Evolutionary conservation across 2,329 filamentous ascomycete genomes (phyloP), one percentile per base, ranked within the genome.

Genomic region (Microdochium paspali): DNA sequence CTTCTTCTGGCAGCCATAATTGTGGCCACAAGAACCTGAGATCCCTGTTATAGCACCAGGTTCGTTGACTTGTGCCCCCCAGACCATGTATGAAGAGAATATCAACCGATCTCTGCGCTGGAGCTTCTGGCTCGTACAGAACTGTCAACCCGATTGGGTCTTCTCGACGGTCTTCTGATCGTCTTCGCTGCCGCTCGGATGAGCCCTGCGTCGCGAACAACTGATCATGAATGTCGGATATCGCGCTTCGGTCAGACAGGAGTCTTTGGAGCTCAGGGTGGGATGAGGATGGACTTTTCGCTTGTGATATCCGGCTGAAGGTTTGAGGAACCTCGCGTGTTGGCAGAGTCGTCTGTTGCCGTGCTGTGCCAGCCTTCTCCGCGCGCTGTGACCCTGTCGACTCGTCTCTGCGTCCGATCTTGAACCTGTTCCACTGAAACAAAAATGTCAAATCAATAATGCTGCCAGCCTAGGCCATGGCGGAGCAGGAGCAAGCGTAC

Each of bases 81-180:
- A 61, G 56, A 4, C 58, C 57, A 45, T 60, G 58, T 4, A 61
- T 48, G 47, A 61, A 60, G 2, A 59, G 42, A 3, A 61, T 54
- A 44, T 61, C 55, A 3, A 53, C 52, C 1, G 50, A 46, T 2
- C 51, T 50, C 28, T 50, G 35, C 20, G 30, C 42, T 6, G 49
- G 49, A 4, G 48, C 28, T 30, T 30, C 28, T 9, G 28, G 28
- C 28, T 30, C 30, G 21, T 56, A 45, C 7, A 56, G 21, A 9
- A 54, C 53, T 7, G 26, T 42, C 7, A 56, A 47, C 7, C 51
- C 53, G 2, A 54, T 46, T 5, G 53, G 53, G 18, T 53, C 52
- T 25, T 47, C 44, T 24, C 46, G 28, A 9, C 28, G 9, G 28
- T 30, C 28, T 30, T 30, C 28, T 15, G 28, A 30, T 15, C 28